Evolutionary conservation across 2,329 filamentous ascomycete genomes (phyloP).

Genomic region (Ascochyta lentis): DNA sequence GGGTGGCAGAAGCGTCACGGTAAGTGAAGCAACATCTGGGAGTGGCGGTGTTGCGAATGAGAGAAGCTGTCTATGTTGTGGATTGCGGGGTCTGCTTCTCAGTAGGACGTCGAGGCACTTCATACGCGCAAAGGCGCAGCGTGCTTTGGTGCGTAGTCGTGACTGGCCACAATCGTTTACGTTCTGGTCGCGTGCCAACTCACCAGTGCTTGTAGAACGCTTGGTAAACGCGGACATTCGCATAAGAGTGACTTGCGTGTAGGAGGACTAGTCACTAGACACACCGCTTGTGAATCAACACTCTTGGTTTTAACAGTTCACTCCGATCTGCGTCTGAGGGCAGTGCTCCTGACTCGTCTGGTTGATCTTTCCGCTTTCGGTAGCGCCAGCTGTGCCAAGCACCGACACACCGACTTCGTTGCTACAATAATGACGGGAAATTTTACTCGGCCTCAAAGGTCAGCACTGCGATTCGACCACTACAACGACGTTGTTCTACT

Average conservation of each 20-base stretch:
- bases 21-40: neutral
- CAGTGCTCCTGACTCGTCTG: slow-evolving; percentile 14
- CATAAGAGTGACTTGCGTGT: neutral
- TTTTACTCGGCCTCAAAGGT: slow-evolving; percentile 30
- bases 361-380: slow-evolving; percentile 3
- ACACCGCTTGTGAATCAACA: neutral
- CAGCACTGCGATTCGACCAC: slow-evolving; percentile 29
- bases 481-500: slow-evolving; percentile 40
- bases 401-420: slow-evolving; percentile 18
- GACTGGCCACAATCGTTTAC: slow-evolving; percentile 30
- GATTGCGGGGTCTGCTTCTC: slow-evolving; percentile 31
- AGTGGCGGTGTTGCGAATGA: neutral
- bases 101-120: slow-evolving; percentile 33
- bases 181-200: slow-evolving; percentile 42
- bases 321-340: neutral
- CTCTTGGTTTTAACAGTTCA: neutral
- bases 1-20: neutral
- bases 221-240: slow-evolving; percentile 7
- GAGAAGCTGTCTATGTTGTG: neutral
- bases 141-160: slow-evolving; percentile 37
- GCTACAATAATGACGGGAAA: slow-evolving; percentile 35
- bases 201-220: slow-evolving; percentile 33
- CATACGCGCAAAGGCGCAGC: slow-evolving; percentile 47
- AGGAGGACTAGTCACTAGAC: neutral
- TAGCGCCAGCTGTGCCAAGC: slow-evolving; percentile 10